These are phyloP conservation scores for Candida glaebosa DNA, from an alignment of 805 yeast genomes.

Conservation along the genomic window DNA sequence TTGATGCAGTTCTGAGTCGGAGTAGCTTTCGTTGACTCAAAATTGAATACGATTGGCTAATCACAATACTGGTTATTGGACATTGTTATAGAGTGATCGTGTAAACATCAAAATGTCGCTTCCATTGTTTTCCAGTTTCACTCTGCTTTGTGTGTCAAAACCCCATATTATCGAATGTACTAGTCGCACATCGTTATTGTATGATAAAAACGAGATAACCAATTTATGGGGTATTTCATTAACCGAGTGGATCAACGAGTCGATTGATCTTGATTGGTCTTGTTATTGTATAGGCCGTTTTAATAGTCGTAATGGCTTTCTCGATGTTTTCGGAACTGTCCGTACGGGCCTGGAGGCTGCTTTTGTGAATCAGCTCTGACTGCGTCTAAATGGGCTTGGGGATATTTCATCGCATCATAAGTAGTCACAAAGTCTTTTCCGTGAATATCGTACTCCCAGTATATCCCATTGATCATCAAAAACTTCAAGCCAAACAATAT, in stretches of 20 bases:
- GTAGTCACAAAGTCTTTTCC: conserved; percentile 18
- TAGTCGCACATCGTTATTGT: background rate
- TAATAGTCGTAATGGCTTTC: background rate
- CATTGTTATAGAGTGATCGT: too few relatives aligned
- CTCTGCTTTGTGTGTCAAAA: background rate
- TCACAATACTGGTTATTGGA: too few relatives aligned
- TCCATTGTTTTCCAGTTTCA: background rate
- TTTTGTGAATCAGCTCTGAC: conserved; percentile 9
- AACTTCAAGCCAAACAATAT: conserved; percentile 23
- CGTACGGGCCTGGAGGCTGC: conserved; percentile 15
- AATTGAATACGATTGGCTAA: too few relatives aligned
- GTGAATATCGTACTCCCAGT: conserved; percentile 17
- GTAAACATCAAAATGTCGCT: background rate
- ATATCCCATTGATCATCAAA: conserved; percentile 34
- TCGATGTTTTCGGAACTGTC: conserved; percentile 13
- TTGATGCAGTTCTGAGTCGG: too few relatives aligned
- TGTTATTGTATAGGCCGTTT: background rate
- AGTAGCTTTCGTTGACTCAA: too few relatives aligned
- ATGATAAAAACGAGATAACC: too few relatives aligned
- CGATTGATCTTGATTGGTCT: background rate
- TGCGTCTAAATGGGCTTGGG: conserved; percentile 15
- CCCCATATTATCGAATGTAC: background rate
- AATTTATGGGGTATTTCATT: too few relatives aligned
- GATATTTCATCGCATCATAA: conserved; percentile 26
- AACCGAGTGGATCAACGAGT: too few relatives aligned